These are phyloP conservation scores for Orbilia javanica DNA, from an alignment of 2,329 filamentous ascomycete genomes.

Conservation along the genomic window DNA sequence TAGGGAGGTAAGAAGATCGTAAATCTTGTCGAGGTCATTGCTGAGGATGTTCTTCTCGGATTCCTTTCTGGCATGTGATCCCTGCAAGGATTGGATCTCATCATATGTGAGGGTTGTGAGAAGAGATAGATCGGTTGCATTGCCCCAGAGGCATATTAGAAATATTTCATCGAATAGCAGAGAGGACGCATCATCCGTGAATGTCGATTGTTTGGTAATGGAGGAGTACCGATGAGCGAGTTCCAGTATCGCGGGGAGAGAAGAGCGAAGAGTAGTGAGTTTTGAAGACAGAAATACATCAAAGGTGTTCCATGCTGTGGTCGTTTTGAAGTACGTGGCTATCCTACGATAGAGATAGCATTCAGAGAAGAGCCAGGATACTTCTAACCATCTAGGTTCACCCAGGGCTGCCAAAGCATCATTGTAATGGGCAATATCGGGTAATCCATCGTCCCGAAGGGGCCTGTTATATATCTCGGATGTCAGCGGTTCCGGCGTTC, in stretches of 20 bases:
- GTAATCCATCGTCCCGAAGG: conserved; percentile 76
- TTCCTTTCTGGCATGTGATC: conserved; percentile 83
- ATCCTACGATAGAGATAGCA: conserved; percentile 90
- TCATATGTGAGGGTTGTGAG: conserved; percentile 91
- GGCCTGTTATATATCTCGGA: conserved; percentile 45
- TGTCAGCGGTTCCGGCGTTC: not conserved
- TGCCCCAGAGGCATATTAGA: conserved; percentile 97
- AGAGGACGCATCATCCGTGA: conserved; percentile 75
- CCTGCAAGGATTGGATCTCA: conserved; percentile 96
- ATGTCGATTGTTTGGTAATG: conserved; percentile 66
- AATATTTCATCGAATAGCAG: conserved; percentile 91
- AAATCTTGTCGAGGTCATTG: conserved; percentile 83
- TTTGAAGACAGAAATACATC: conserved; percentile 93
- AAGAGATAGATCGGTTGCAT: conserved; percentile 92
- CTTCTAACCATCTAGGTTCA: conserved; percentile 82
- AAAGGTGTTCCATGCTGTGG: conserved; percentile 86
- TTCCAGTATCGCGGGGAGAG: conserved; percentile 85
- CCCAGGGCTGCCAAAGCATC: conserved; percentile 81
- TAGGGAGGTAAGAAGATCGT: conserved; percentile 75
- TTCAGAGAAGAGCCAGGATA: conserved; percentile 90
- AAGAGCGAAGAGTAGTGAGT: conserved; percentile 90
- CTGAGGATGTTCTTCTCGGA: conserved; percentile 91
- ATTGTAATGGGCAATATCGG: conserved; percentile 86
- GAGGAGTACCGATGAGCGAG: conserved; percentile 83
- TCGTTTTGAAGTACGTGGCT: conserved; percentile 80